Conservation (phyloP, 108 stramenopile species). For the Chaetoceros muelleri region DNA sequence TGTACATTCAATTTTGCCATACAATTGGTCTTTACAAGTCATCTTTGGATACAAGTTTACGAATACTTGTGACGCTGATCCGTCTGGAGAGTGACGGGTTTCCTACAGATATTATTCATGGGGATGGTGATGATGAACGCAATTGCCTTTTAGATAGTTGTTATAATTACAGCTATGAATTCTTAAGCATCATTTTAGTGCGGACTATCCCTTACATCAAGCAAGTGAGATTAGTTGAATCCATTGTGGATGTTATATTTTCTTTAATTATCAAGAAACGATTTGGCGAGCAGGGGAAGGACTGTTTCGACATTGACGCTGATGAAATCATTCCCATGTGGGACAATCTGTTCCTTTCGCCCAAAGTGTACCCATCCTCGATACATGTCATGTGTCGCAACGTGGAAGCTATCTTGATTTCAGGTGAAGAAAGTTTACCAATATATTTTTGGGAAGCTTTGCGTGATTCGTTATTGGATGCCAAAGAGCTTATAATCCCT, state of each 20-base stretch:
- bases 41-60: background rate
- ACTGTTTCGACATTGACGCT: no score
- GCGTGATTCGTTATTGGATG: background rate
- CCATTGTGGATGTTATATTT: background rate
- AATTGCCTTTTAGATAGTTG: no score
- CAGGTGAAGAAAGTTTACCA: background rate
- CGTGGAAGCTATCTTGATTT: background rate
- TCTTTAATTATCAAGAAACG: background rate
- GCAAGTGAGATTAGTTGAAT: background rate
- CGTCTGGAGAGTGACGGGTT: no score
- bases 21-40: background rate
- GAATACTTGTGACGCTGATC: background rate
- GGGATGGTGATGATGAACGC: no score
- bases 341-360: background rate
- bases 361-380: background rate
- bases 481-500: background rate
- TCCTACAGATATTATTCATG: no score
- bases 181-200: background rate
- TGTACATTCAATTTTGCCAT: background rate
- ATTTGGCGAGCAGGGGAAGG: background rate
- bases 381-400: background rate
- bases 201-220: background rate
- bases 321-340: background rate
- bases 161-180: background rate
- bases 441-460: background rate